Evolutionary conservation across 2,329 filamentous ascomycete species (phyloP).

Genomic region (Stromatinia cepivora): DNA sequence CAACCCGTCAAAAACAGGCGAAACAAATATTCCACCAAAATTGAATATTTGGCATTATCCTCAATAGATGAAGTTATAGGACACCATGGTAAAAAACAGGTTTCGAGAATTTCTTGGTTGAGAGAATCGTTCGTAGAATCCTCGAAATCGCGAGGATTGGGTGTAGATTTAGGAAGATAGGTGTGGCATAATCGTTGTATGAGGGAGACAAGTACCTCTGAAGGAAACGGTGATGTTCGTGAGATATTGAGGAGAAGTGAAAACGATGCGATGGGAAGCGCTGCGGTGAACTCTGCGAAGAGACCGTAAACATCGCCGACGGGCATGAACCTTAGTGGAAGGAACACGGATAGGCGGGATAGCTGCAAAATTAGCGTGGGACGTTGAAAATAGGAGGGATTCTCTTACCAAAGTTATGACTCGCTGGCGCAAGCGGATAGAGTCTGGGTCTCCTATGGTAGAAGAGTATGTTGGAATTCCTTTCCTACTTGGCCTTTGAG

Average conservation of each 20-base stretch:
- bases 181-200: slow-evolving; percentile 53
- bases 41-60: slow-evolving; percentile 59
- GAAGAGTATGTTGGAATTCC: slow-evolving; percentile 13
- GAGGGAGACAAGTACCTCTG: slow-evolving; percentile 49
- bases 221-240: slow-evolving; percentile 41
- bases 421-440: slow-evolving; percentile 37
- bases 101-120: slow-evolving; percentile 51
- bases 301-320: slow-evolving; percentile 51
- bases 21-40: slow-evolving; percentile 55
- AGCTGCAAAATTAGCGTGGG: slow-evolving; percentile 28
- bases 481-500: background rate
- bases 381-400: background rate
- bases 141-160: slow-evolving; percentile 38
- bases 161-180: slow-evolving; percentile 45
- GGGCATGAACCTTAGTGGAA: slow-evolving; percentile 49
- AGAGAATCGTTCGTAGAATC: slow-evolving; percentile 45
- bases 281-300: slow-evolving; percentile 47
- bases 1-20: slow-evolving; percentile 46
- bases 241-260: slow-evolving; percentile 47
- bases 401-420: slow-evolving; percentile 36
- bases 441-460: slow-evolving; percentile 38
- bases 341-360: slow-evolving; percentile 42
- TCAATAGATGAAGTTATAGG: slow-evolving; percentile 49
- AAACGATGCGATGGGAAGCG: slow-evolving; percentile 40
- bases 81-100: slow-evolving; percentile 54